Evolutionary conservation across 306 rosid genomes (phyloP), one percentile per base, ranked within the genome.

Genomic region (Neltuma alba): DNA sequence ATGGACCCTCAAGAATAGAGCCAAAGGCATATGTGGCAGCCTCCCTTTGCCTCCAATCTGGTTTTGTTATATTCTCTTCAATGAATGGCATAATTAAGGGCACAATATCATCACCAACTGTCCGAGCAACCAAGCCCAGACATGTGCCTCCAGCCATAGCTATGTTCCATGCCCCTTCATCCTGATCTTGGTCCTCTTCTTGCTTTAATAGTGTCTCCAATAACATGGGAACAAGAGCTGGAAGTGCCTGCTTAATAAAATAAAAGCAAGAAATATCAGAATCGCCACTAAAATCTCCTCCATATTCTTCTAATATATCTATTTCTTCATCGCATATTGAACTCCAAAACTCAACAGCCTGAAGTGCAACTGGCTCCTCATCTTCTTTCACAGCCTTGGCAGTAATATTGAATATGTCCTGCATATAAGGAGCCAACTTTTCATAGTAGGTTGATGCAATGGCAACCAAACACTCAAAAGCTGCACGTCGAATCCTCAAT

Each of bases 121-220:
- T 54, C 61, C 28, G 61, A 54, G 61, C 61, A 54, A 54, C 28
- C 61, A 54, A 54, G 28, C 61, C 61, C 13, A 54, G 61, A n/a
- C 61, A 54, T n/a, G 61, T 54, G 27, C 61, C 61, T 20, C 61
- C 61, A 54, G 61, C 61, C 61, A 54, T 54, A 54, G 61, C 61
- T 54, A 54, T 54, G 61, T 54, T 54, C 61, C 61, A 54, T 21
- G 61, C 61, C 28, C 61, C 28, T n/a, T 54, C 61, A 21, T 54
- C 61, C 61, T 54, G 61, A 54, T 54, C 61, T 54, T 54, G 61
- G 21, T 54, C 61, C 61, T 54, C 61, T 21, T 54, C 61, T 54
- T 54, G 61, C 61, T 54, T 54, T 21, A 54, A 21, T 54, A 54
- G 61, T 9, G 61, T 54, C 61, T 54, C 61, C 61, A 54, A 8